These are phyloP conservation scores for Agaricus blazei DNA, from an alignment of 768 basidiomycete genomes.

Conservation along the genomic window DNA sequence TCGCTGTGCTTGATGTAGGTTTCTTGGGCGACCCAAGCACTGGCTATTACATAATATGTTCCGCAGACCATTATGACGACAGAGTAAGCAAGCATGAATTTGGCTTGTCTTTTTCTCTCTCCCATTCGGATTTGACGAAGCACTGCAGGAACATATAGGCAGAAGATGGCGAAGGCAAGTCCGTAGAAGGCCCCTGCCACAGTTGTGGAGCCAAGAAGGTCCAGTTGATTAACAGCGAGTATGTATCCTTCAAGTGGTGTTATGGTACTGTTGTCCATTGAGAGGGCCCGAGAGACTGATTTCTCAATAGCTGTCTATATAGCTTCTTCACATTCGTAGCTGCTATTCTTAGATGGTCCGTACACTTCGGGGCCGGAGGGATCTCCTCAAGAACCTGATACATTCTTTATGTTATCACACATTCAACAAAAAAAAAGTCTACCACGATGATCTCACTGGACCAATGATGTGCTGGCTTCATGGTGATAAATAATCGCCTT, in stretches of 20 bases:
- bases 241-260: not conserved
- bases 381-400: too few species aligned
- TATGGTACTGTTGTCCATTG: not conserved
- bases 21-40: not conserved
- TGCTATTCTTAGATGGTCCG: too few species aligned
- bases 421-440: too few species aligned
- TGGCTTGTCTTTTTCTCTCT: not conserved
- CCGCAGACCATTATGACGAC: not conserved
- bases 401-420: too few species aligned
- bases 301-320: too few species aligned
- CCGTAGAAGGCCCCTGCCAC: not conserved
- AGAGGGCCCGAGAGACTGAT: not conserved
- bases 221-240: not conserved
- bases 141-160: not conserved
- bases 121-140: not conserved
- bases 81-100: not conserved
- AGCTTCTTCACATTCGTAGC: too few species aligned
- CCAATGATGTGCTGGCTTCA: too few species aligned
- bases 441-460: too few species aligned
- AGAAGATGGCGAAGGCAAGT: not conserved
- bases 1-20: not conserved
- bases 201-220: not conserved
- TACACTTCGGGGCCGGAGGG: too few species aligned
- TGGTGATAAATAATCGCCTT: too few species aligned
- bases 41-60: not conserved